phyloP scores from a whole-genome alignment of 192 early-diverging fungal genomes.

The Backusella luteola region DNA sequence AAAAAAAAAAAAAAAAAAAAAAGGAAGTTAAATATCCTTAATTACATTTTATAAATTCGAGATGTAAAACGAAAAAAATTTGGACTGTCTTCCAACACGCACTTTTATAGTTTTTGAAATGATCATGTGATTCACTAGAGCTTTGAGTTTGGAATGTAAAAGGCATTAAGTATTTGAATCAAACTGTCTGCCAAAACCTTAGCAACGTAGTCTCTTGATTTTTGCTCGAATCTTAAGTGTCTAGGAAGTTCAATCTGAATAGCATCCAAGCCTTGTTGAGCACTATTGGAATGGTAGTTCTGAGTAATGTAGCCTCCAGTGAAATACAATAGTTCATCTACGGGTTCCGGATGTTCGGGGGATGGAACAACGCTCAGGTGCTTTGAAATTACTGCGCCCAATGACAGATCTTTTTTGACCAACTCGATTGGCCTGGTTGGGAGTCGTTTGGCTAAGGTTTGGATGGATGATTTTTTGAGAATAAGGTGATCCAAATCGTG shows the following conservation, averaged over 20 bases:
- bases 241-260: constrained; percentile 11
- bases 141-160: constrained; percentile 4
- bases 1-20: neutral
- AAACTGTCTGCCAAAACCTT: neutral
- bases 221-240: neutral
- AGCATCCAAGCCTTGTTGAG: neutral
- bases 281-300: neutral
- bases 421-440: neutral
- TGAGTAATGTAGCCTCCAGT: neutral
- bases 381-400: neutral
- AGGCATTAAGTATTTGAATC: neutral
- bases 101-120: neutral
- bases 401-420: neutral
- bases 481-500: neutral
- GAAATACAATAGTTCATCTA: neutral
- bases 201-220: neutral
- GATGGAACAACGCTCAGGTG: neutral
- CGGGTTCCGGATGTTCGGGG: neutral
- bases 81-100: too few relatives aligned
- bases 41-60: neutral
- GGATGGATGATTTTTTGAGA: constrained; percentile 5
- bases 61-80: neutral
- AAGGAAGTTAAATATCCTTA: neutral
- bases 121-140: neutral
- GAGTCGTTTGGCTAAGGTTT: neutral